phyloP scores from a whole-genome alignment of 805 yeast genomes.

The Lipomyces spencermartinsiae region DNA sequence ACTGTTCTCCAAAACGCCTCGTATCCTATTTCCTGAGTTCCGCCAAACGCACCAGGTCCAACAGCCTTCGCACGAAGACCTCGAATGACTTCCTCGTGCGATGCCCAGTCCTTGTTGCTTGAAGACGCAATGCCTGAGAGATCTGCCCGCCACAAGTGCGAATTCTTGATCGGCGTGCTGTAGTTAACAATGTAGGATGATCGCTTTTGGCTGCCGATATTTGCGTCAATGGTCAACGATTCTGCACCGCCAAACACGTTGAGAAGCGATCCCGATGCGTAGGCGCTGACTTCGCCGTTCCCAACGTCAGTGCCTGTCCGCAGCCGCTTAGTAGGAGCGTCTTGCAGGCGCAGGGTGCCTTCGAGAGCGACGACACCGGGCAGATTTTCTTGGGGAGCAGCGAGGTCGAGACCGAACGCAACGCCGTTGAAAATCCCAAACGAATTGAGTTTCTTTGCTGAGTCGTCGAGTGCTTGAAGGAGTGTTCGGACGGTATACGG shows the following conservation, averaged over 20 bases:
- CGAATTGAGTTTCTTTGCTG: conserved; percentile 42
- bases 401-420: conserved; percentile 40
- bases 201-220: conserved; percentile 65
- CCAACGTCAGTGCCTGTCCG: conserved; percentile 96
- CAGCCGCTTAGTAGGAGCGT: conserved; percentile 71
- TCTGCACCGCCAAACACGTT: conserved; percentile 78
- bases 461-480: conserved; percentile 42
- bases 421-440: conserved; percentile 44
- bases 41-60: conserved; percentile 58
- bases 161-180: conserved; percentile 58
- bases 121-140: conserved; percentile 57
- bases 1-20: conserved; percentile 64
- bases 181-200: conserved; percentile 60
- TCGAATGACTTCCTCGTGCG: conserved; percentile 59
- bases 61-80: conserved; percentile 53
- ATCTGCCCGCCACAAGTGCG: conserved; percentile 60
- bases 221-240: conserved; percentile 57
- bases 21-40: conserved; percentile 60
- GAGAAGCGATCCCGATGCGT: conserved; percentile 70
- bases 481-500: conserved; percentile 41
- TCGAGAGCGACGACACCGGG: conserved; percentile 31
- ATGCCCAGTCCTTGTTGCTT: conserved; percentile 59
- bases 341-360: conserved; percentile 40
- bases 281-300: conserved; percentile 96
- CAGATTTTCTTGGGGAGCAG: conserved; percentile 20